These are phyloP conservation scores for Adansonia rubrostipa DNA, from an alignment of 441 rosid species.

Conservation along the genomic window DNA sequence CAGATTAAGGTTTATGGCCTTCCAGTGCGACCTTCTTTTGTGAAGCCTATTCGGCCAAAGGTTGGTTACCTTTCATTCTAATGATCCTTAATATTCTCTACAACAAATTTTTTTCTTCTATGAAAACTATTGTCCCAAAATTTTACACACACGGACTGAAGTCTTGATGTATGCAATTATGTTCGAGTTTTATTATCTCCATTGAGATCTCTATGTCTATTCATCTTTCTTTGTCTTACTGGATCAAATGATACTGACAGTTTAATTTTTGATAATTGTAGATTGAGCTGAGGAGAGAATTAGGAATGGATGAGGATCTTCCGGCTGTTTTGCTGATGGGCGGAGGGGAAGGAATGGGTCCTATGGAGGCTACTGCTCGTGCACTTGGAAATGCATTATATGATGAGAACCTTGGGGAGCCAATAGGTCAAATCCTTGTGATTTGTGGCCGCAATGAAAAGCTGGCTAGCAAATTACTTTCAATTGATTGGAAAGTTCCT, in stretches of 20 bases:
- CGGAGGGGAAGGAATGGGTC: constrained; percentile 99
- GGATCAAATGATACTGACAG: constrained; percentile 7
- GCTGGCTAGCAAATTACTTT: constrained; percentile 67
- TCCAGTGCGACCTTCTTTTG: constrained; percentile 95
- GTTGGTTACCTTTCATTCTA: constrained; percentile 41
- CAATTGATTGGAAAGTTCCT: constrained; percentile 84
- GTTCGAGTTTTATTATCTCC: neutral
- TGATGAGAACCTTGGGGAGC: constrained; percentile 75
- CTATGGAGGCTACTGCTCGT: constrained; percentile 89
- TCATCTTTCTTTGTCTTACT: constrained; percentile 4
- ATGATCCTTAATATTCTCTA: neutral
- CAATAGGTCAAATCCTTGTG: constrained; percentile 85
- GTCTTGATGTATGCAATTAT: constrained; percentile 7
- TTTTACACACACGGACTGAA: neutral
- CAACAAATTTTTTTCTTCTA: neutral
- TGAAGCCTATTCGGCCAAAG: constrained; percentile 91
- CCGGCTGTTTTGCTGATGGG: constrained; percentile 98
- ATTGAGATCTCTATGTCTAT: neutral
- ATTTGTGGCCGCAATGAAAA: constrained; percentile 91
- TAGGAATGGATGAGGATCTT: constrained; percentile 88
- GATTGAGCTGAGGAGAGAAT: constrained; percentile 79
- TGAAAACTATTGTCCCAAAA: neutral
- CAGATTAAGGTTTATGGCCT: constrained; percentile 94
- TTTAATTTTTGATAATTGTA: constrained; percentile 31
- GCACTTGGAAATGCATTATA: constrained; percentile 81